Conservation (phyloP, 192 early-diverging fungal species). For the Coemansia umbellata region DNA sequence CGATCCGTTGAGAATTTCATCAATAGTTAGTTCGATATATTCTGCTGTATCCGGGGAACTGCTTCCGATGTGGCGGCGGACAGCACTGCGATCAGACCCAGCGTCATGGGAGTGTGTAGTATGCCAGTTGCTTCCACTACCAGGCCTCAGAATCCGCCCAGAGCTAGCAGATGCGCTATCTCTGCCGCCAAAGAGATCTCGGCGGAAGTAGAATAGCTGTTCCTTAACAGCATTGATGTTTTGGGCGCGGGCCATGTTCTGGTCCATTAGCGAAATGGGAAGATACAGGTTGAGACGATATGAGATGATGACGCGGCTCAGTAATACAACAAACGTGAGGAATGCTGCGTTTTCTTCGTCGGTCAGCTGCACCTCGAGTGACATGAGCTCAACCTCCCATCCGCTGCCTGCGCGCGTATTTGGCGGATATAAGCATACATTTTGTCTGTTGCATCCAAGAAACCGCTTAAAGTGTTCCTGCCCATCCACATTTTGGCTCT, state of each 20-base stretch:
- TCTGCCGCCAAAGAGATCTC: conserved; percentile 61
- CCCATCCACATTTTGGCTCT: conserved; percentile 22
- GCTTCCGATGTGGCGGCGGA: conserved; percentile 5
- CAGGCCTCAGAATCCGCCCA: conserved; percentile 34
- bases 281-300: conserved; percentile 92
- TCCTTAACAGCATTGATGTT: conserved; percentile 69
- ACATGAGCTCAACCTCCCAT: conserved; percentile 96
- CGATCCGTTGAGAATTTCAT: conserved; percentile 92
- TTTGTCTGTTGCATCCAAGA: conserved; percentile 96
- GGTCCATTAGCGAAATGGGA: conserved; percentile 90
- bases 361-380: conserved; percentile 93
- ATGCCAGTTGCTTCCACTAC: conserved; percentile 7
- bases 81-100: background rate
- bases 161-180: conserved; percentile 36
- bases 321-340: conserved; percentile 90
- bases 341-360: conserved; percentile 97
- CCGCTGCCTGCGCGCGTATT: conserved; percentile 84
- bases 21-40: conserved; percentile 74
- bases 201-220: conserved; percentile 88
- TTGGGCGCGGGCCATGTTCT: conserved; percentile 87
- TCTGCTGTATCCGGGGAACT: conserved; percentile 48
- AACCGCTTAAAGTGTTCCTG: conserved; percentile 99
- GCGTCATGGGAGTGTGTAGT: background rate
- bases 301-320: conserved; percentile 82
- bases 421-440: conserved; percentile 97